A percentile compares a stretch with the other conserved stretches of the same genome.
Evolutionary conservation across 176 grass and related monocot species (phyloP).

Genomic region (barley (Hordeum vulgare)): DNA sequence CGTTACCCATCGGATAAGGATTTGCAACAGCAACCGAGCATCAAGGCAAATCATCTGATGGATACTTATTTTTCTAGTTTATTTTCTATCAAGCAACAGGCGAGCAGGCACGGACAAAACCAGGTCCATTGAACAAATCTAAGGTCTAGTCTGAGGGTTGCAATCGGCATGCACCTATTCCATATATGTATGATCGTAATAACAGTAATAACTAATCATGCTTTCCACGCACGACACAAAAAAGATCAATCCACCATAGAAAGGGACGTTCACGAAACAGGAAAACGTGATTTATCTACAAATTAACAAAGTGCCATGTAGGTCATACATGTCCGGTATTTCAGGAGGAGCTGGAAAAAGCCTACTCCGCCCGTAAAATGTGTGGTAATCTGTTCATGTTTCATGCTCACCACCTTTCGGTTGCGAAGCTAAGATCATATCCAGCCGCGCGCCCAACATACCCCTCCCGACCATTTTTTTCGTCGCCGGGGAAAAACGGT

Average conservation of each 20-base stretch:
- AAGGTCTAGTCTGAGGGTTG: background rate
- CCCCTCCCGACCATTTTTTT: no score
- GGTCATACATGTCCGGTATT: background rate
- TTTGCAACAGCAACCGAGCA: constrained; percentile 17
- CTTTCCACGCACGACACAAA: constrained; percentile 27
- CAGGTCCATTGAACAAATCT: constrained; percentile 49
- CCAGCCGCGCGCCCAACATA: no score
- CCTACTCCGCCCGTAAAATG: background rate
- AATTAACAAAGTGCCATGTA: background rate
- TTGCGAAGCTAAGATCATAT: background rate
- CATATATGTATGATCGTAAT: constrained; percentile 1
- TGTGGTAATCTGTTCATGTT: no score
- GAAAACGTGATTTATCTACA: background rate
- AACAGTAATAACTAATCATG: background rate
- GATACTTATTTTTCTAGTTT: constrained; percentile 4
- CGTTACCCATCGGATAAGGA: constrained; percentile 38
- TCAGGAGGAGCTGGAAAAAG: background rate
- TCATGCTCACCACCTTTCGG: background rate
- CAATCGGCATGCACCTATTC: constrained; percentile 28
- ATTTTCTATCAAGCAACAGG: constrained; percentile 26
- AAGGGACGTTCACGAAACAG: background rate
- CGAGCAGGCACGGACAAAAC: constrained; percentile 10
- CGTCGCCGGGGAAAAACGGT: no score
- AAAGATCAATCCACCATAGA: constrained; percentile 2
- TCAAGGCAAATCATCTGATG: background rate